Conservation (phyloP, 2,329 filamentous ascomycete species). For the Aspergillus sp. region DNA sequence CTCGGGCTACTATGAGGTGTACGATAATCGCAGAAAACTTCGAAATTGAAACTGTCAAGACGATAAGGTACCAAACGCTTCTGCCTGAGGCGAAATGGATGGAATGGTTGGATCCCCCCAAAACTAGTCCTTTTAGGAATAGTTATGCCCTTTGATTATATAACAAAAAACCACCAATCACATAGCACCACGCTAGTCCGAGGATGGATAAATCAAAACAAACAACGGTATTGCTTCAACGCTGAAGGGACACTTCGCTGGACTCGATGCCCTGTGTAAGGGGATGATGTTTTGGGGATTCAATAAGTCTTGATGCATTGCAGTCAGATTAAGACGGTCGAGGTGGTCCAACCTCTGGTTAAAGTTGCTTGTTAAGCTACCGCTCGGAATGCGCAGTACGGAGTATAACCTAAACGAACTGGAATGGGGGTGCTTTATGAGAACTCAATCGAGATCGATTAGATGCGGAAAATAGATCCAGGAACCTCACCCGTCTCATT, state of each 20-base stretch:
- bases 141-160: background rate
- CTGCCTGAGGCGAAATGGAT: background rate
- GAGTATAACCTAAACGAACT: background rate
- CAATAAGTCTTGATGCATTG: too few relatives aligned
- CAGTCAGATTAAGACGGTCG: background rate
- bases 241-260: background rate
- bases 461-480: conserved; percentile 4
- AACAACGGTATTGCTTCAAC: conserved; percentile 17
- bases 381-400: background rate
- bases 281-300: background rate
- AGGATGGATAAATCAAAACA: conserved; percentile 35
- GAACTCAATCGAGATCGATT: background rate
- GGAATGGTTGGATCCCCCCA: background rate
- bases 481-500: background rate
- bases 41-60: background rate
- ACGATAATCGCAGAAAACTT: background rate
- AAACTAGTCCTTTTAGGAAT: background rate
- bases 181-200: background rate
- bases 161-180: conserved; percentile 3
- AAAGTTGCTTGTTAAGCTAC: background rate
- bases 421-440: conserved; percentile 1
- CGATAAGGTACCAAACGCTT: background rate
- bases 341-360: background rate
- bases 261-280: background rate
- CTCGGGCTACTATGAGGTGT: background rate